Evolutionary conservation across 2,329 filamentous ascomycete genomes (phyloP), one percentile per base, ranked within the genome.

Genomic region (Fusarium virguliforme): DNA sequence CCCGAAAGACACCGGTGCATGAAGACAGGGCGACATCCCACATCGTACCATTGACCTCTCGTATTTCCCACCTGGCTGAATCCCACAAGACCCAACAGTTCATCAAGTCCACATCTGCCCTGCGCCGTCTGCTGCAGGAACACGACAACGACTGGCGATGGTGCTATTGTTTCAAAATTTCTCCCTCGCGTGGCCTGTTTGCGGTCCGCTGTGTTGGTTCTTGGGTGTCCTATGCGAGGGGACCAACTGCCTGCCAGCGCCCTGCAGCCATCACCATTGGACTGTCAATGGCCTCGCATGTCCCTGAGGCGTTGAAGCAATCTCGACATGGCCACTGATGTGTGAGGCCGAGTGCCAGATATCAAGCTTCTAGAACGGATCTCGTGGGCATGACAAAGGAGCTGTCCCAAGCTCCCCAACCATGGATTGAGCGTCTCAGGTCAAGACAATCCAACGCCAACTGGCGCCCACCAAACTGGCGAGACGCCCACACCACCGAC

Each of bases 1-100:
- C 71, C 73, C 79, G 66, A 80, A 81, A 79, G 83, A 80, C 80
- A 76, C 70, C 78, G 86, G 85, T 87, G 86, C 85, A 88, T 88
- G 86, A 87, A 88, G 83, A 83, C 83, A 78, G 78, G 83, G 84
- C 81, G 73, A 88, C 65, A 57, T 64, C 15, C 18, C 43, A 18
- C 15, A 37, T 54, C 24, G 60, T 48, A 32, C 7, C 30, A 61
- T 43, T 51, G 35, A 28, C 12, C 13, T 34, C 24, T 46, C 60
- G 43, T 53, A 35, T 26, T 15, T 58, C 22, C 22, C 15, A 40
- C 8, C 24, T 22, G 57, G 10, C 24, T 46, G 24, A n/a, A 12
- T 43, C 41, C 34, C 24, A 24, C 22, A 15, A 24, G 24, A 62
- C 51, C 26, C 4, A 48, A 26, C 26, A 55, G 34, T 48, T 58